A percentile compares a stretch with the other conserved stretches of the same genome.
phyloP scores from a whole-genome alignment of 1,284 basidiomycete genomes.

The Cerioporus squamosus region DNA sequence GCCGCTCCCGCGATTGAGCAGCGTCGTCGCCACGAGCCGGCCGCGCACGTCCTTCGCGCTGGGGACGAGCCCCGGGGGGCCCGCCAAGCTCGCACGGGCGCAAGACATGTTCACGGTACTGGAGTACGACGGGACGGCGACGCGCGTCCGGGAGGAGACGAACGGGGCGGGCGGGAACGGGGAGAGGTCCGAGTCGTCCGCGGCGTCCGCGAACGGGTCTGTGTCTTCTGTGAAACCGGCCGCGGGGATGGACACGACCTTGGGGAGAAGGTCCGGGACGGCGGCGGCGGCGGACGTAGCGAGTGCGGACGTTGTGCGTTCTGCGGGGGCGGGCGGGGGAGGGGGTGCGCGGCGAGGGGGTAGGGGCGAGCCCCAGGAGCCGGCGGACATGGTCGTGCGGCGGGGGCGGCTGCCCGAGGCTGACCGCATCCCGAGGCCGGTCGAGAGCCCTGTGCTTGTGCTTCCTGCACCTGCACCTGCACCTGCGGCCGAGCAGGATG shows the following conservation, averaged over 20 bases:
- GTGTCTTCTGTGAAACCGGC: too few species aligned
- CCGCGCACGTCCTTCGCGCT: constrained; percentile 24
- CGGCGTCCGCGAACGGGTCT: constrained; percentile 34
- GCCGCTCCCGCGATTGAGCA: constrained; percentile 31
- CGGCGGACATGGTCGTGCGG: constrained; percentile 16
- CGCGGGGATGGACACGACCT: constrained; percentile 9
- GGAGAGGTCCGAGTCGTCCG: constrained; percentile 8
- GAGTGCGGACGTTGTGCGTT: constrained; percentile 16
- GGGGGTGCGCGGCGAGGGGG: constrained; percentile 27
- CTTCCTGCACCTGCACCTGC: background rate
- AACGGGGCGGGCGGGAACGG: constrained; percentile 17
- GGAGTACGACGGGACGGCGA: constrained; percentile 19
- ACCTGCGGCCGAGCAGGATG: constrained; percentile 5
- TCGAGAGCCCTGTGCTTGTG: too few species aligned
- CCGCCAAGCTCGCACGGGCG: constrained; percentile 3
- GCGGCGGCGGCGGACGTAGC: constrained; percentile 5
- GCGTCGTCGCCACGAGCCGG: constrained; percentile 32
- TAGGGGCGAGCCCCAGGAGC: constrained; percentile 6
- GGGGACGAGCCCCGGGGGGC: constrained; percentile 13
- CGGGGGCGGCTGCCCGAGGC: constrained; percentile 17
- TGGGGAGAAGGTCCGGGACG: constrained; percentile 4
- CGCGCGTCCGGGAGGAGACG: constrained; percentile 14
- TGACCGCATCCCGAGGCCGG: constrained; percentile 2
- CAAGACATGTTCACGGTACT: too few species aligned
- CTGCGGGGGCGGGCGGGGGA: constrained; percentile 22